A percentile compares a stretch with the other conserved stretches of the same genome.
These are phyloP conservation scores for Globisporangium barbulae DNA, from an alignment of 352 stramenopile species.

Conservation along the genomic window DNA sequence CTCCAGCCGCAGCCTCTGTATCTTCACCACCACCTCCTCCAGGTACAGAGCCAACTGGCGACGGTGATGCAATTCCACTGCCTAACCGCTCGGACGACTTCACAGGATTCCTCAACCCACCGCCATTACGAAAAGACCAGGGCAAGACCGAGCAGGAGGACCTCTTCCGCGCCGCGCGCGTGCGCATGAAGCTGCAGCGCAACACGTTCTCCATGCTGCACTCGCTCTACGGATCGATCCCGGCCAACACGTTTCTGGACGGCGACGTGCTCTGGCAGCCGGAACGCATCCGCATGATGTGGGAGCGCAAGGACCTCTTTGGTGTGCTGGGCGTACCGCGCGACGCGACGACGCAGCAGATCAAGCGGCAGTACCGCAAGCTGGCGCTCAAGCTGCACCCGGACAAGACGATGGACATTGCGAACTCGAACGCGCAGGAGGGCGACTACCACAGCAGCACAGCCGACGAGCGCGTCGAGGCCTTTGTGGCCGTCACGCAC, in stretches of 20 bases:
- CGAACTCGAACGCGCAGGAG: constrained; percentile 11
- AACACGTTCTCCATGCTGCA: constrained; percentile 39
- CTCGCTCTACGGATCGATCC: constrained; percentile 29
- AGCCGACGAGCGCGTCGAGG: constrained; percentile 57
- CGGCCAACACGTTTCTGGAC: constrained; percentile 38
- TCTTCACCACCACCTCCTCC: background rate
- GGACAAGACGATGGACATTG: constrained; percentile 54
- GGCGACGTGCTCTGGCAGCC: constrained; percentile 74
- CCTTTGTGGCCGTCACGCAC: constrained; percentile 76
- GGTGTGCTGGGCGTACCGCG: constrained; percentile 67
- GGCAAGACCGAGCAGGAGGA: constrained; percentile 76
- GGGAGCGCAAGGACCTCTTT: constrained; percentile 72
- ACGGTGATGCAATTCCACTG: background rate
- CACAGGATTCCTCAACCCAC: constrained; percentile 25
- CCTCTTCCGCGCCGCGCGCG: constrained; percentile 64
- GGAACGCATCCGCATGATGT: constrained; percentile 76
- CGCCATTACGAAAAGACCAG: background rate
- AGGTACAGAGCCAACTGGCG: background rate
- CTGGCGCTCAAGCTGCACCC: constrained; percentile 83
- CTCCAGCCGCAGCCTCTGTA: background rate
- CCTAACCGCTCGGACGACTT: constrained; percentile 15
- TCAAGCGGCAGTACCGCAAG: constrained; percentile 84
- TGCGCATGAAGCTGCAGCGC: constrained; percentile 78
- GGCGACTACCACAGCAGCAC: constrained; percentile 21
- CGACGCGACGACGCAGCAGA: constrained; percentile 57